Conservation (phyloP, 2,329 filamentous ascomycete genomes). For the Blastomyces parvus region DNA sequence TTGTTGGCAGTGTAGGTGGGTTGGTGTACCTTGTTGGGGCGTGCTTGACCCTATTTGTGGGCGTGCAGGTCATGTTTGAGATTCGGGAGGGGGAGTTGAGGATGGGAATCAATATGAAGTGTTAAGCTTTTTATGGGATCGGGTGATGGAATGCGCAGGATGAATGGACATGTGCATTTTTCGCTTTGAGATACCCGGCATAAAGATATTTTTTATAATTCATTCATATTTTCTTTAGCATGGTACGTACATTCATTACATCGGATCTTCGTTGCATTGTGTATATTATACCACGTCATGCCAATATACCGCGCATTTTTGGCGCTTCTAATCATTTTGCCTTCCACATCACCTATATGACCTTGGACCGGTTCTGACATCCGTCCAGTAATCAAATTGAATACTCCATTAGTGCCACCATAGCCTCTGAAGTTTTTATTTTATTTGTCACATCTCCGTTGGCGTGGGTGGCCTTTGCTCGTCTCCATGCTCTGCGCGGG, state of each 20-base stretch:
- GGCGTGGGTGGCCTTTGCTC: neutral
- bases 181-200: neutral
- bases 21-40: conserved; percentile 62
- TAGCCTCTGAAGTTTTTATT: neutral
- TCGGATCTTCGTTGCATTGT: neutral
- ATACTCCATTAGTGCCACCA: neutral
- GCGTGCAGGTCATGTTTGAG: conserved; percentile 93
- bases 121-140: conserved; percentile 38
- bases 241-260: neutral
- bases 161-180: neutral
- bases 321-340: neutral
- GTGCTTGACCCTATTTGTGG: conserved; percentile 68
- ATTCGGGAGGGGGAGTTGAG: conserved; percentile 75
- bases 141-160: neutral
- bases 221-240: neutral
- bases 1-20: conserved; percentile 69
- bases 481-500: neutral
- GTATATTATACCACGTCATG: neutral
- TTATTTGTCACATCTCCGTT: neutral
- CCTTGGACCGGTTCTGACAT: neutral
- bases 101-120: conserved; percentile 73
- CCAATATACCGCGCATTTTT: neutral
- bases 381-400: neutral
- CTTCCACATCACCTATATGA: neutral
- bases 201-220: neutral